Percentiles rank a stretch among this genome's conserved stretches.
Conservation (phyloP, 176 grass and related monocot species). For the Hyparrhenia diplandra region DNA sequence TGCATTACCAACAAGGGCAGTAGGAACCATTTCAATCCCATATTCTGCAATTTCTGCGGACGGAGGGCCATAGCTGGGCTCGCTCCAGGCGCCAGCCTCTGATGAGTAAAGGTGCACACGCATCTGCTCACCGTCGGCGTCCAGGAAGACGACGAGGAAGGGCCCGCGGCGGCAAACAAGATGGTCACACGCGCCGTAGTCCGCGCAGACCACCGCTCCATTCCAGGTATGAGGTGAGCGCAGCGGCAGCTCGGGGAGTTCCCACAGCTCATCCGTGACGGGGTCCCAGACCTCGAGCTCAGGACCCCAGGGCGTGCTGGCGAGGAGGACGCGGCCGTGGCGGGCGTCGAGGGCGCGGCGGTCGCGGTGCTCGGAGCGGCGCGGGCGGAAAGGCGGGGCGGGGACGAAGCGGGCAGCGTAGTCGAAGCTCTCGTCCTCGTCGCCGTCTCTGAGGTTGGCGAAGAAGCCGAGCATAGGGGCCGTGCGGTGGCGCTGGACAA, state of each 20-base stretch:
- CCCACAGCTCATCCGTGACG: not conserved
- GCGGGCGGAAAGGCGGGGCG: not conserved
- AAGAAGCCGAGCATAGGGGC: not conserved
- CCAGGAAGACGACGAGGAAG: not conserved
- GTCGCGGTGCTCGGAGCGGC: not conserved
- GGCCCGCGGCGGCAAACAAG: too few species aligned
- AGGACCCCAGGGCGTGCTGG: not conserved
- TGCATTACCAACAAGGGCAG: not conserved
- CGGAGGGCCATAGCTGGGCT: not conserved
- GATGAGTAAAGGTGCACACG: not conserved
- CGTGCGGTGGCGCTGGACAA: not conserved
- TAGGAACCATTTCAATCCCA: not conserved
- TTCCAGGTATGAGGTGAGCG: not conserved
- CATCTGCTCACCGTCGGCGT: not conserved
- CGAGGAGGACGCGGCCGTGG: not conserved
- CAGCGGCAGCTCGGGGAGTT: not conserved
- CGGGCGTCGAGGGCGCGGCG: not conserved
- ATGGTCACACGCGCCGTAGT: not conserved
- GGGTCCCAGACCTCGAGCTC: not conserved
- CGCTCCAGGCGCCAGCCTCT: not conserved
- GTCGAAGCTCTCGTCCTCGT: not conserved
- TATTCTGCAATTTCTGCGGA: not conserved
- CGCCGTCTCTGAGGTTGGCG: too few species aligned
- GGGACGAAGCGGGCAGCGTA: not conserved
- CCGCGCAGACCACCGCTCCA: not conserved